Evolutionary conservation across 176 grass and related monocot species (phyloP), one percentile per base, ranked within the genome.

Genomic region (Cenchrus fungigraminus): DNA sequence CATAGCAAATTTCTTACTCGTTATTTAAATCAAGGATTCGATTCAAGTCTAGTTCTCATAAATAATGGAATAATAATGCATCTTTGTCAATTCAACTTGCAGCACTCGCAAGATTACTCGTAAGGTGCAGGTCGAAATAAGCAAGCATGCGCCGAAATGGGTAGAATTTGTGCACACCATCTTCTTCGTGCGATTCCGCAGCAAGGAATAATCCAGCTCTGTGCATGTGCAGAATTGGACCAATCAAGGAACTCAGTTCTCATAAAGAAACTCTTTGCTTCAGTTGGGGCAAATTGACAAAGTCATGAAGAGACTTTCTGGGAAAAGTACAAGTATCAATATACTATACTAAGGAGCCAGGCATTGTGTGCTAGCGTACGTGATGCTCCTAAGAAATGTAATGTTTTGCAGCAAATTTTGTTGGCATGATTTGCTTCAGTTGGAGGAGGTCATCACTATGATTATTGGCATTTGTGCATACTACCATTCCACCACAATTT

Each of bases 261-360:
- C 3, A 9, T n/a, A 37, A 73, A 50, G 56, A 73, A 73, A 32
- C 5, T 42, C 25, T 25, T 83, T 83, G 81, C 81, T 83, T 83
- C 9, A 62, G 9, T 31, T 51, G 56, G 25, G 46, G 8, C 45
- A 65, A 44, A 43, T 53, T 12, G 56, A 83, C 56, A 49, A 63
- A 49, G 10, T 72, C 25, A 32, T 37, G 43, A 72, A 12, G 40
- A 20, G 15, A n/a, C 70, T 25, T 16, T 32, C 17, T 15, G 25
- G 20, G 28, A 34, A 73, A 22, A 42, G 3, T 34, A 64, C 9
- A 8, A 59, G 56, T 25, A 25, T 25, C 22, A 25, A 25, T 25
- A 25, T 59, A 67, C 16, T 20, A 68, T 20, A 67, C 10, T 34
- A 8, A 29, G 34, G 22, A 25, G 22, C 22, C 22, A 25, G 20